Evolutionary conservation across 805 yeast species (phyloP).

Genomic region (Nakazawaea molendinolei): DNA sequence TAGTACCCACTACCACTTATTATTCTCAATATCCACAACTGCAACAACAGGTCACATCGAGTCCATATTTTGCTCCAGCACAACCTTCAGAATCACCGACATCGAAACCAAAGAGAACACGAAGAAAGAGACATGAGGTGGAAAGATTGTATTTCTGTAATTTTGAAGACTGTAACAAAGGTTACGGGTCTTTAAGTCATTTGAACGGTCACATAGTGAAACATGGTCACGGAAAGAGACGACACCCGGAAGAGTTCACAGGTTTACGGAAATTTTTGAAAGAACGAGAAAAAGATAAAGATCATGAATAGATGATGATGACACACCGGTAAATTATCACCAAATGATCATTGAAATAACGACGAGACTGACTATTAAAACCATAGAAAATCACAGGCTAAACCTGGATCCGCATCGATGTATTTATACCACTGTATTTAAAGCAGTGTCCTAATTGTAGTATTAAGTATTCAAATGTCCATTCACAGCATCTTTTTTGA

Average conservation of each 20-base stretch:
- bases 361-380: no score
- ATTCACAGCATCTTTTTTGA: no score
- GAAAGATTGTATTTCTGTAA: constrained; percentile 41
- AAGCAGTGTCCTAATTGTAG: no score
- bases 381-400: no score
- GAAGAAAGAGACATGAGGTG: constrained; percentile 40
- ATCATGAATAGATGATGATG: no score
- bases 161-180: constrained; percentile 34
- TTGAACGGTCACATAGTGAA: constrained; percentile 41
- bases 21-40: neutral
- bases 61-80: neutral
- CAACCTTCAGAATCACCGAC: neutral
- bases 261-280: constrained; percentile 34
- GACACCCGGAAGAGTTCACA: constrained; percentile 42
- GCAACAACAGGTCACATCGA: neutral
- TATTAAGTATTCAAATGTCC: no score
- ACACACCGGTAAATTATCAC: no score
- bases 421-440: no score
- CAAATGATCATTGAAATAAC: no score
- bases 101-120: constrained; percentile 26
- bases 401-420: no score
- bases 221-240: constrained; percentile 40
- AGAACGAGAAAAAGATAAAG: constrained; percentile 22
- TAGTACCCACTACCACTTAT: no score
- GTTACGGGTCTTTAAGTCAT: constrained; percentile 44